A percentile compares a stretch with the other conserved stretches of the same genome.
Conservation (phyloP, 208 protist species). For the Leishmania major region DNA sequence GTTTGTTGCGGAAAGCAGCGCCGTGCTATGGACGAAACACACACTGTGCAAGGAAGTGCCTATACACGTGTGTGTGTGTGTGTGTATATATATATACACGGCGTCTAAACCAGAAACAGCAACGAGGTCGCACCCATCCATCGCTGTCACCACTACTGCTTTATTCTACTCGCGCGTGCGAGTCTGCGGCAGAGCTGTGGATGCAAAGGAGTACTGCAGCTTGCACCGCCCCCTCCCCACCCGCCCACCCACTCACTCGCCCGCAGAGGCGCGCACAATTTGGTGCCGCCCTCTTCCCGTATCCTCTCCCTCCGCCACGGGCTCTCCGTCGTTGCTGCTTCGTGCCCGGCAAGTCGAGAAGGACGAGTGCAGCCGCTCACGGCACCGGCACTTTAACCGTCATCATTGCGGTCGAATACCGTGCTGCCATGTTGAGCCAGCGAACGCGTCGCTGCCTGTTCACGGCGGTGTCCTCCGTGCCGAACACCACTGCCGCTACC, state of each 20-base stretch:
- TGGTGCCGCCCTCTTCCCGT: neutral
- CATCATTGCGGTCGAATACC: neutral
- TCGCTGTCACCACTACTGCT: no score
- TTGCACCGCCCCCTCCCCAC: neutral
- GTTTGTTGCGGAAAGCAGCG: neutral
- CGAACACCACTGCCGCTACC: neutral
- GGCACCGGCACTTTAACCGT: neutral
- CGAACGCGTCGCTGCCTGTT: constrained; percentile 12
- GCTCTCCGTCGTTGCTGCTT: neutral
- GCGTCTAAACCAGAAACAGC: no score
- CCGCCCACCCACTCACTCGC: neutral
- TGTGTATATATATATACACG: no score
- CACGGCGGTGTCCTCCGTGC: neutral
- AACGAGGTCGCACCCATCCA: no score
- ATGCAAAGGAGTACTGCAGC: neutral
- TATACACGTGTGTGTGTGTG: neutral
- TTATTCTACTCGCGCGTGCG: no score
- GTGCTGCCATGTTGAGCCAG: neutral
- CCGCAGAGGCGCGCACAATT: neutral
- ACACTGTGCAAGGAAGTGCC: neutral
- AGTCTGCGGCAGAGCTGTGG: neutral
- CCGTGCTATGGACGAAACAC: neutral
- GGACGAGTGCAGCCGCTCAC: neutral
- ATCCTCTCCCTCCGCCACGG: neutral
- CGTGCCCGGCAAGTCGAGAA: neutral